These are phyloP conservation scores for Domatiomyces globalis DNA, from an alignment of 2,329 filamentous ascomycete genomes.

Conservation along the genomic window DNA sequence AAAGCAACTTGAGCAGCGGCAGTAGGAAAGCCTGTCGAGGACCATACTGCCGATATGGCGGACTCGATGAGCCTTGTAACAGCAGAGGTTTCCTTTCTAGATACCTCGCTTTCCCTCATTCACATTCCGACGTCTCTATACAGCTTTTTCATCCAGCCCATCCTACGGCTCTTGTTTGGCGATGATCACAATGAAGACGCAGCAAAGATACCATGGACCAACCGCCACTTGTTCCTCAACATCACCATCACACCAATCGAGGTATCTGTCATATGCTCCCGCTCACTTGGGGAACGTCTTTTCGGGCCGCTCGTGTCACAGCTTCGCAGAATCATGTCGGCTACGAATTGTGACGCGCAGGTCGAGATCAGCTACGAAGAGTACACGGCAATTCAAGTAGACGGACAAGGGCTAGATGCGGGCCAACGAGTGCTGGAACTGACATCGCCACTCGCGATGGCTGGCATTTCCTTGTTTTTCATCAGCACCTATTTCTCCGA, in stretches of 20 bases:
- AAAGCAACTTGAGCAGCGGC: background rate
- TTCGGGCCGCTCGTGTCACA: constrained; percentile 57
- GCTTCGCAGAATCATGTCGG: constrained; percentile 34
- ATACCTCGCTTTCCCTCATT: constrained; percentile 73
- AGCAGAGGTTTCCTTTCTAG: constrained; percentile 25
- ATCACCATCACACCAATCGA: constrained; percentile 85
- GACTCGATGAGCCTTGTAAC: constrained; percentile 18
- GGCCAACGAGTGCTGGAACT: constrained; percentile 83
- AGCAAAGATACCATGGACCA: constrained; percentile 27
- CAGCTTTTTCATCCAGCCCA: constrained; percentile 65
- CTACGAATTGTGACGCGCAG: constrained; percentile 23
- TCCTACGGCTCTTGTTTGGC: constrained; percentile 72
- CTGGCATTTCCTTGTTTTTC: constrained; percentile 90
- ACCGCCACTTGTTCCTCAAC: constrained; percentile 70
- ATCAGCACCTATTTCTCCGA: constrained; percentile 97
- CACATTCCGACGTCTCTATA: constrained; percentile 75
- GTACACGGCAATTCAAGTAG: constrained; percentile 79
- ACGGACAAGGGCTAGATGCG: constrained; percentile 78
- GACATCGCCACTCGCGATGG: constrained; percentile 77
- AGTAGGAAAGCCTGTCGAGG: background rate
- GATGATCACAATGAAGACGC: constrained; percentile 30
- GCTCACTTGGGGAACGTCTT: constrained; percentile 55
- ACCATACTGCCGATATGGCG: constrained; percentile 6
- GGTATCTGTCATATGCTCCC: constrained; percentile 81
- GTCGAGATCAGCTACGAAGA: constrained; percentile 66